These are phyloP conservation scores for Roridomyces roridus DNA, from an alignment of 768 basidiomycete species.

Conservation along the genomic window DNA sequence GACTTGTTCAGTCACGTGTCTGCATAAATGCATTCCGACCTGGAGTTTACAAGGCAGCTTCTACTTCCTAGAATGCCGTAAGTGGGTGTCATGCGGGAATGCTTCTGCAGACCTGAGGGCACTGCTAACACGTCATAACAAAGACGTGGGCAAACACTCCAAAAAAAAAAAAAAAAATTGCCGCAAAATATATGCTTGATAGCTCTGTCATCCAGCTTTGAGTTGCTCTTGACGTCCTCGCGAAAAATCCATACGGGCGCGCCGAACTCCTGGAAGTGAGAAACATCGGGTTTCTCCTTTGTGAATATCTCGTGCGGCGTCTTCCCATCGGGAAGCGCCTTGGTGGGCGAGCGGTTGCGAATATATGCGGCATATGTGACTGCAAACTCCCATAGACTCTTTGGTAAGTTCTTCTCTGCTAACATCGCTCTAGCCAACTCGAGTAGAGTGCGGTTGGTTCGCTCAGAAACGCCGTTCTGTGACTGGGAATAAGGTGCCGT, in stretches of 20 bases:
- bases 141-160: too few relatives aligned
- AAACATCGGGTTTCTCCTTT: constrained; percentile 12
- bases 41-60: too few relatives aligned
- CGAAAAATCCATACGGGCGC: constrained; percentile 12
- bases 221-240: neutral
- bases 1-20: too few relatives aligned
- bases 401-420: constrained; percentile 22
- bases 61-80: too few relatives aligned
- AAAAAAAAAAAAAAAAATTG: too few relatives aligned
- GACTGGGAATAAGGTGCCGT: constrained; percentile 42
- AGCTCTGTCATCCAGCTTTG: constrained; percentile 7
- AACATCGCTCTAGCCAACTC: constrained; percentile 40
- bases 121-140: too few relatives aligned
- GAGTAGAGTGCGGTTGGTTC: constrained; percentile 36
- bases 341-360: constrained; percentile 19
- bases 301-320: constrained; percentile 12
- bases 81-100: too few relatives aligned
- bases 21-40: too few relatives aligned
- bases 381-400: constrained; percentile 29
- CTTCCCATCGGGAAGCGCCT: neutral
- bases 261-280: constrained; percentile 17
- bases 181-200: constrained; percentile 9
- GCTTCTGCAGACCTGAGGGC: too few relatives aligned
- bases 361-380: constrained; percentile 28
- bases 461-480: constrained; percentile 48